Base-by-base conservation (phyloP, 495 filamentous ascomycete species). In the Xylaria castorea region DNA sequence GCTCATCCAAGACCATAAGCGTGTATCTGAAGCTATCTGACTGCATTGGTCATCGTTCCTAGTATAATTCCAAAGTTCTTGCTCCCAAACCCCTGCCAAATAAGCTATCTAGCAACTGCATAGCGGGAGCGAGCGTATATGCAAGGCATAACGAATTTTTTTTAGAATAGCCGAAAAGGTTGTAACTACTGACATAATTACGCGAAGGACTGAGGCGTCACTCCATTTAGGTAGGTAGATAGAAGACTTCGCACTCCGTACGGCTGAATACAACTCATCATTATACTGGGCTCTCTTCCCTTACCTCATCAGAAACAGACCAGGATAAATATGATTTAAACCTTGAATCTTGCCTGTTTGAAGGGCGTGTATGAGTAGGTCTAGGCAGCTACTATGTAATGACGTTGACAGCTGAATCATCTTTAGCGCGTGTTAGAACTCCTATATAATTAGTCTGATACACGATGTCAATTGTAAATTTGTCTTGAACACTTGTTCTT, bases 11-110 rank as follows among this genome's bases (percentile, higher is more conserved):
- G 55, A 63, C 20, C 11, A 38, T 65, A 65, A 46, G 62, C 62
- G 22, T 65, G 4, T 63, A 63, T 63, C 62, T 65, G 12, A 65
- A 46, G 62, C 62, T 65, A 65, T 65, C 40, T 65, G 62, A 65
- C 61, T 46, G 61, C 38, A 64, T 64, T 64, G 61, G 34, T 64
- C 32, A 64, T 38, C 6, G n/a, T 27, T 22, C 61, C 38, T 40
- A 64, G 61, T 38, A 64, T 46, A 44, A 62, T 46, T 46, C n/a
- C 22, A 64, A 30, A 44, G 61, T 44, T 27, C 12, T 16, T 64
- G 20, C 38, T 9, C 25, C 3, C 44, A 30, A 25, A 42, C 61
- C 36, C 61, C 61, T 64, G 61, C 61, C 16, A 30, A 38, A 30
- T 64, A 64, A 27, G 36, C 38, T 27, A 44, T 64, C 38, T 64